Conservation (phyloP, 2,329 filamentous ascomycete species). For the Diplodia sapinea region DNA sequence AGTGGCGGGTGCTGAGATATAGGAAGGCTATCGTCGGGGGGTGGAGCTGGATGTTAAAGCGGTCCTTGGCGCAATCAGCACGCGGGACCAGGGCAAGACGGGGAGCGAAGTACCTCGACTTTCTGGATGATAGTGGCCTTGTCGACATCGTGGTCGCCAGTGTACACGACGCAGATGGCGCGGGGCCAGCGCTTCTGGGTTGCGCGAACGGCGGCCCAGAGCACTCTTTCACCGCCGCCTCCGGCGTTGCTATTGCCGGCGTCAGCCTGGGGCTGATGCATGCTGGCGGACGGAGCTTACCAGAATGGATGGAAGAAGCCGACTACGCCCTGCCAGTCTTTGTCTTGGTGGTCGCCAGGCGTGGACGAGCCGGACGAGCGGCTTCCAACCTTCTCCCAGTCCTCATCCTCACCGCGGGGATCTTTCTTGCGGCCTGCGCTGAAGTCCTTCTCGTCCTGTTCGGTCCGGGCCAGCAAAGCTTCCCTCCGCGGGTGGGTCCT, state of each 20-base stretch:
- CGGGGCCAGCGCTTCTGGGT: conserved; percentile 89
- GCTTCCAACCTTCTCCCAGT: conserved; percentile 72
- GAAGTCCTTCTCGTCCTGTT: conserved; percentile 39
- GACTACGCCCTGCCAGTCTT: conserved; percentile 81
- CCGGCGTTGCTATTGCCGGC: conserved; percentile 79
- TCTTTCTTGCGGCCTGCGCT: conserved; percentile 35
- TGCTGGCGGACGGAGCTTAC: conserved; percentile 52
- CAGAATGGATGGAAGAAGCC: conserved; percentile 99
- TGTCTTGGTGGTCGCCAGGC: conserved; percentile 54
- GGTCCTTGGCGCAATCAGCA: conserved; percentile 48
- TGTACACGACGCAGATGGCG: conserved; percentile 91
- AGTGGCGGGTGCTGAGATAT: conserved; percentile 86
- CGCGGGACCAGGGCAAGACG: background rate
- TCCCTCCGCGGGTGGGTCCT: conserved; percentile 43
- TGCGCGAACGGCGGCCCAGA: conserved; percentile 93
- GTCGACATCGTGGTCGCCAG: conserved; percentile 86
- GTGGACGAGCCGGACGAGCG: conserved; percentile 54
- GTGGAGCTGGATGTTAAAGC: conserved; percentile 92
- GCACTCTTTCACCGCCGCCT: conserved; percentile 90
- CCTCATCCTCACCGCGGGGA: conserved; percentile 59
- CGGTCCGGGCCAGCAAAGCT: conserved; percentile 43
- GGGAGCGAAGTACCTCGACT: conserved; percentile 66
- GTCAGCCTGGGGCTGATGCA: conserved; percentile 35
- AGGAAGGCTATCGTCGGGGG: conserved; percentile 83
- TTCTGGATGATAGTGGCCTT: conserved; percentile 79